Percentiles rank a stretch among this genome's conserved stretches.
These are phyloP conservation scores for Larix kaempferi DNA, from an alignment of 75 land plant genomes.

Conservation along the genomic window DNA sequence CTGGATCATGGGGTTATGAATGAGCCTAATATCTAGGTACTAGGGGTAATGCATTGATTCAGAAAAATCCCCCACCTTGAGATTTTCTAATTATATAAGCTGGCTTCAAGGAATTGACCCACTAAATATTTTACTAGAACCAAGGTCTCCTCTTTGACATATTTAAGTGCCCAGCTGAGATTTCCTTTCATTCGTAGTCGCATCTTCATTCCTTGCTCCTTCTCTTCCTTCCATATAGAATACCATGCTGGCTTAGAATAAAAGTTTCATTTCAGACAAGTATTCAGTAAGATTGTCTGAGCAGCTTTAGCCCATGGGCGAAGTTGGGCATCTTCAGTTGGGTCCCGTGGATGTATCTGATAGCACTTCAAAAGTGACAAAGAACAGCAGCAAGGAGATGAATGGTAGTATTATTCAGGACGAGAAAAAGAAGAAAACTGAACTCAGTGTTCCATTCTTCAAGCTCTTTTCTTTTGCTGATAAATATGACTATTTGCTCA, in stretches of 20 bases:
- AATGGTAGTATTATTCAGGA: constrained; percentile 1
- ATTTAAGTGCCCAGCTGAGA: neutral
- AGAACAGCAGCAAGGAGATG: neutral
- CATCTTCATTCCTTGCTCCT: constrained; percentile 2
- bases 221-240: neutral
- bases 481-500: constrained; percentile 47
- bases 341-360: neutral
- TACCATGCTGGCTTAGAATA: neutral
- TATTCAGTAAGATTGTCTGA: neutral
- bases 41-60: neutral
- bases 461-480: constrained; percentile 85
- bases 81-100: neutral
- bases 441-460: constrained; percentile 65
- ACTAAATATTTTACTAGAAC: neutral
- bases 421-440: constrained; percentile 44
- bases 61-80: constrained; percentile 7
- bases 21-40: neutral
- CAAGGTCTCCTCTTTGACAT: constrained; percentile 9
- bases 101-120: constrained; percentile 5
- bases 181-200: neutral
- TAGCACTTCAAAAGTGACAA: too few relatives aligned
- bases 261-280: neutral
- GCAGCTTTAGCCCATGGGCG: constrained; percentile 6
- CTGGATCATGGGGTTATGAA: too few relatives aligned
- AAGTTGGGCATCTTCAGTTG: constrained; percentile 12